Evolutionary conservation across 2,329 filamentous ascomycete species (phyloP), one percentile per base, ranked within the genome.

Genomic region (Penicillium crustosum): DNA sequence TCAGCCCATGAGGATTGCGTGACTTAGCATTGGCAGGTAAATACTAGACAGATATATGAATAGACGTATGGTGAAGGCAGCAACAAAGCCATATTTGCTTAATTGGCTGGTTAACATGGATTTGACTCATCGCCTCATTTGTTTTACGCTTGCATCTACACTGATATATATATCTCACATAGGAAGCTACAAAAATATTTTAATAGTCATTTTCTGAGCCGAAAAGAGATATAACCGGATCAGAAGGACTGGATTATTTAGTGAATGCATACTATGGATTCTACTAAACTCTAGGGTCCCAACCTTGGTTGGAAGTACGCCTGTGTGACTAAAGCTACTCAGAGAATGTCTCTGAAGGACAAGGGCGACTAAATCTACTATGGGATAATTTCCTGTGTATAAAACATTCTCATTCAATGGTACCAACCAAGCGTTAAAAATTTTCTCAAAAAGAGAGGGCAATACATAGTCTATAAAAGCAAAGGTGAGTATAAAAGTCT

Each of bases 161-260:
- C 19, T 5, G 2, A 23, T n/a, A 17, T 6, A 35, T 10, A 12
- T 27, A n/a, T 8, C 12, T 10, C n/a, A 2, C 19, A 13, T 21
- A 17, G 3, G 6, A 6, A 47, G 7, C 3, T 33, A 23, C 13
- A 23, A 47, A 10, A 1, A 17, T 10, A 15, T 12, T 19, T 12
- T 33, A 33, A 5, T 0, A n/a, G 15, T 6, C 4, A 0, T 21
- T 48, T 4, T 19, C 12, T 10, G 25, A 1, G 0, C 2, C 3
- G 6, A 13, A 31, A 15, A 3, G 7, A 23, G 13, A 35, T 12
- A 23, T 5, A 48, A 48, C 21, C 3, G 4, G 1, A 7, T 13
- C 21, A 15, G 12, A 45, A 33, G 4, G 1, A 1, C 5, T 35
- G 13, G 8, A 17, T 17, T 35, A 48, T 23, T 6, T 35, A 23